Conservation (phyloP, 164 flowering plant genomes). For the Tetracentron sinense region DNA sequence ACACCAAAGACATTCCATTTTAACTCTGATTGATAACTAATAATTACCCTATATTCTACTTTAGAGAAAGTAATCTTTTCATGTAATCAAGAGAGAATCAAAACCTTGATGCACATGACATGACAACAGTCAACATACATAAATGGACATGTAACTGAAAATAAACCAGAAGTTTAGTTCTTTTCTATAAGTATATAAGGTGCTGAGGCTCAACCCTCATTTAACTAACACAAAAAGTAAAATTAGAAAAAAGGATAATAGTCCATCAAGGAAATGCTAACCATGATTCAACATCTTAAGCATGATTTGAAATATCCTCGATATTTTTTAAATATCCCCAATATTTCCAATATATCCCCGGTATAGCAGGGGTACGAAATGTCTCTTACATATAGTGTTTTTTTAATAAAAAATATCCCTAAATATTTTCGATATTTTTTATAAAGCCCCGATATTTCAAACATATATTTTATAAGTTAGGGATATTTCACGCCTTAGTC, state of each 20-base stretch:
- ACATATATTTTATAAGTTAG: too few relatives aligned
- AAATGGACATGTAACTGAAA: not conserved
- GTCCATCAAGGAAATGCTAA: not conserved
- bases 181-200: too few relatives aligned
- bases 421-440: too few relatives aligned
- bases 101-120: not conserved
- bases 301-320: too few relatives aligned
- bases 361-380: too few relatives aligned
- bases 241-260: not conserved
- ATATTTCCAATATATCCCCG: too few relatives aligned
- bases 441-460: too few relatives aligned
- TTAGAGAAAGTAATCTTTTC: not conserved
- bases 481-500: too few relatives aligned
- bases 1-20: constrained; percentile 15
- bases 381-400: too few relatives aligned
- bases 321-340: too few relatives aligned
- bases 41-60: not conserved
- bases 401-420: too few relatives aligned
- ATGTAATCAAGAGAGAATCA: not conserved
- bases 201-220: not conserved
- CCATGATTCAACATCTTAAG: not conserved
- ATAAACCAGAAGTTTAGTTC: too few relatives aligned
- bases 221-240: not conserved
- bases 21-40: not conserved
- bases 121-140: not conserved